A percentile compares a stretch with the other conserved stretches of the same genome.
These are phyloP conservation scores for Boletus hoseneyae DNA, from an alignment of 1,284 basidiomycete genomes.

Conservation along the genomic window DNA sequence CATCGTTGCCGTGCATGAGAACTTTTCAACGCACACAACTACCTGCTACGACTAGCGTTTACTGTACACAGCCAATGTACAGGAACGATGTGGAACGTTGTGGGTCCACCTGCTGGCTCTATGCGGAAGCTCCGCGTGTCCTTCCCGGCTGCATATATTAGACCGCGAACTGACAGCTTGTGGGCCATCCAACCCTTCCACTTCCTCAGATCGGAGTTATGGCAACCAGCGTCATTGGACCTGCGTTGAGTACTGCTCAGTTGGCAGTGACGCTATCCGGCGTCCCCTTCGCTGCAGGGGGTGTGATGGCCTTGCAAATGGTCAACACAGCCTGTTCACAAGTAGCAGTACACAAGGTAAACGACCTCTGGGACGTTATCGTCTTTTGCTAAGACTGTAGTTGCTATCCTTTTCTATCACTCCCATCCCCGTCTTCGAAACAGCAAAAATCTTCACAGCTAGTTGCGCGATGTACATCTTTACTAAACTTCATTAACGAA, in stretches of 20 bases:
- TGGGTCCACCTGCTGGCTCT: constrained; percentile 9
- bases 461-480: constrained; percentile 37
- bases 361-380: not conserved
- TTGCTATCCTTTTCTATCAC: not conserved
- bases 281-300: constrained; percentile 42
- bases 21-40: too few relatives aligned
- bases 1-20: not conserved
- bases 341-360: constrained; percentile 45
- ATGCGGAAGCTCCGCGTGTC: not conserved
- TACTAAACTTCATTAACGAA: constrained; percentile 40
- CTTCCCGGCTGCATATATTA: constrained; percentile 9
- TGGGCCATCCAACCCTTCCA: not conserved
- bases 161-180: not conserved
- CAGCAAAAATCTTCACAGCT: constrained; percentile 43
- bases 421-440: not conserved
- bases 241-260: constrained; percentile 35
- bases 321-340: constrained; percentile 43
- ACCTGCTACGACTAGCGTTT: too few relatives aligned
- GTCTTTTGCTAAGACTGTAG: constrained; percentile 5
- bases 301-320: constrained; percentile 38
- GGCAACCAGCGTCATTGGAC: constrained; percentile 24
- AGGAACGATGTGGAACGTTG: not conserved
- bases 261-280: constrained; percentile 42
- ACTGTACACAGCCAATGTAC: too few relatives aligned
- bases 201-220: constrained; percentile 14